phyloP scores from a whole-genome alignment of 371 early-diverging fungal species.

The Mucor racemosus region DNA sequence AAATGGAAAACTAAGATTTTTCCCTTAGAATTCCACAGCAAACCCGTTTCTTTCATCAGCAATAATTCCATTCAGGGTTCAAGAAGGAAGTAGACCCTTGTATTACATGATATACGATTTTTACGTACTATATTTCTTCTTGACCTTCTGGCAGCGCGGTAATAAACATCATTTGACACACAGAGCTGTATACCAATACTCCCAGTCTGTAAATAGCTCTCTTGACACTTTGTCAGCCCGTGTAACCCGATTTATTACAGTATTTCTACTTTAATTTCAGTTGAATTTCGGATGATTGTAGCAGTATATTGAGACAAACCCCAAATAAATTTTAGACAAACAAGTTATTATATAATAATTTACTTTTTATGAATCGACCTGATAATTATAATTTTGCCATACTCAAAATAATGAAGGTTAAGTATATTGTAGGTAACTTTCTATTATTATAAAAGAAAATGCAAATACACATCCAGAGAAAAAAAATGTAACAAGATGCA shows the following conservation, averaged over 20 bases:
- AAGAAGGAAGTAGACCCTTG: neutral
- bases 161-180: neutral
- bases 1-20: neutral
- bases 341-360: no score
- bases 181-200: no score
- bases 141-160: neutral
- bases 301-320: no score
- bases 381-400: neutral
- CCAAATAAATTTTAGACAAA: no score
- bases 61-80: slow-evolving; percentile 9
- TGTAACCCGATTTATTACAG: neutral
- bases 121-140: neutral
- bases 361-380: no score
- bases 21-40: neutral
- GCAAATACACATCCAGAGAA: no score
- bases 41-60: neutral
- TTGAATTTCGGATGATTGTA: no score
- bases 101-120: neutral
- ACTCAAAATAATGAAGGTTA: neutral
- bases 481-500: neutral
- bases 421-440: no score
- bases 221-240: neutral
- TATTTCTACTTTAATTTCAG: no score
- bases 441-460: no score
- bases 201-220: no score